Evolutionary conservation across 176 grass and related monocot genomes (phyloP).

Genomic region (Luzula sylvatica): DNA sequence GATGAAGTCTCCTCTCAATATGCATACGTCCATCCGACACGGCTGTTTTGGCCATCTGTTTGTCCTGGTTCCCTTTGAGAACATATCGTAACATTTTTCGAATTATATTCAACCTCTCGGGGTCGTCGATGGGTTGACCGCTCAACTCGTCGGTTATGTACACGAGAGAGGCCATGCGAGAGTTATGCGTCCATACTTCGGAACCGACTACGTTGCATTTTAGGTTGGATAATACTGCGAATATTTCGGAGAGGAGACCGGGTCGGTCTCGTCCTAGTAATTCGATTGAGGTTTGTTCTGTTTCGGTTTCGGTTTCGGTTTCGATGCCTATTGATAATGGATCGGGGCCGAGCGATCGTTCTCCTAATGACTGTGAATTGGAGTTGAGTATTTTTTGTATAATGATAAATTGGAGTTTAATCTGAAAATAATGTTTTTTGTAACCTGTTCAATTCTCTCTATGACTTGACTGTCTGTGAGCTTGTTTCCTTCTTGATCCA

Average conservation of each 20-base stretch:
- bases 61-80: constrained; percentile 21
- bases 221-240: constrained; percentile 34
- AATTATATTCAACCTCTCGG: constrained; percentile 14
- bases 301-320: background rate
- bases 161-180: constrained; percentile 35
- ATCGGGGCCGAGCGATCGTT: constrained; percentile 15
- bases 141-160: constrained; percentile 38
- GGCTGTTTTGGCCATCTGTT: constrained; percentile 7
- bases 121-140: constrained; percentile 21
- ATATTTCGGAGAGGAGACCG: constrained; percentile 47
- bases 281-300: constrained; percentile 27
- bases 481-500: constrained; percentile 45
- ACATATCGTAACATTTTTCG: constrained; percentile 32
- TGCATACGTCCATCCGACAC: constrained; percentile 14
- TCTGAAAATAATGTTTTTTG: background rate
- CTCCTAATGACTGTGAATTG: constrained; percentile 37
- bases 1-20: constrained; percentile 45
- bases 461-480: constrained; percentile 29
- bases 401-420: constrained; percentile 6
- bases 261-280: constrained; percentile 43
- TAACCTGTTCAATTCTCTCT: constrained; percentile 46
- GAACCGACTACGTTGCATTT: constrained; percentile 41
- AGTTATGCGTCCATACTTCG: constrained; percentile 51
- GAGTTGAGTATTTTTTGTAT: background rate
- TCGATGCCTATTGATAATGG: background rate